Evolutionary conservation across 805 yeast genomes (phyloP).

Genomic region (Myxozyma neotropica): DNA sequence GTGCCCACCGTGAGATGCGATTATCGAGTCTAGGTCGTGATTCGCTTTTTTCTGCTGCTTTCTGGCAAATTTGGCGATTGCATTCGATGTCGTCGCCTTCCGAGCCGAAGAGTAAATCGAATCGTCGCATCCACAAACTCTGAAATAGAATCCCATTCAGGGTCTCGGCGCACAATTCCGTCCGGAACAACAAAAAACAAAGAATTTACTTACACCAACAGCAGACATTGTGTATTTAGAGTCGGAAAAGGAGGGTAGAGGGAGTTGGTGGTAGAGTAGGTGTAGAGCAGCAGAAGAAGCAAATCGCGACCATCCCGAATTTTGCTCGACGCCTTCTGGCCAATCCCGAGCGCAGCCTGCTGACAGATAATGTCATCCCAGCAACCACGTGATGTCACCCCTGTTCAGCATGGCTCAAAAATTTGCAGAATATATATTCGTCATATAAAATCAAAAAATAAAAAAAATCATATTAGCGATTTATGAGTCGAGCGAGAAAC

Average conservation of each 20-base stretch:
- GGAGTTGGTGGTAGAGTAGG: background rate
- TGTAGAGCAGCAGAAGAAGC: background rate
- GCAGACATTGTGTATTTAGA: slow-evolving; percentile 9
- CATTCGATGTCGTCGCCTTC: no score
- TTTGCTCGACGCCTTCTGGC: slow-evolving; percentile 1
- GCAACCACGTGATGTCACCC: background rate
- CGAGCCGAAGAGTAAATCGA: no score
- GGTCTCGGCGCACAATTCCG: slow-evolving; percentile 1
- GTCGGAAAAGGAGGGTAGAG: background rate
- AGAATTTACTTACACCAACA: slow-evolving; percentile 14
- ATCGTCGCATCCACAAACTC: no score
- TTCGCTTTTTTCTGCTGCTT: background rate
- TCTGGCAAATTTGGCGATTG: no score
- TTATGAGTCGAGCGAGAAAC: no score
- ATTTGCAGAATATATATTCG: no score
- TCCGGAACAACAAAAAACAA: background rate
- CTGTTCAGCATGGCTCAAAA: no score
- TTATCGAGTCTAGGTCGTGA: no score
- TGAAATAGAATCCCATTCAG: background rate
- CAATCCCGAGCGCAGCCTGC: slow-evolving; percentile 4
- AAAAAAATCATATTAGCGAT: no score
- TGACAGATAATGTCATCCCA: background rate
- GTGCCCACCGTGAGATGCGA: no score
- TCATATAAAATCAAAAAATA: no score
- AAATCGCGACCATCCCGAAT: slow-evolving; percentile 2